Conservation (phyloP, 2,329 filamentous ascomycete species). For the Diaporthe nobilis region DNA sequence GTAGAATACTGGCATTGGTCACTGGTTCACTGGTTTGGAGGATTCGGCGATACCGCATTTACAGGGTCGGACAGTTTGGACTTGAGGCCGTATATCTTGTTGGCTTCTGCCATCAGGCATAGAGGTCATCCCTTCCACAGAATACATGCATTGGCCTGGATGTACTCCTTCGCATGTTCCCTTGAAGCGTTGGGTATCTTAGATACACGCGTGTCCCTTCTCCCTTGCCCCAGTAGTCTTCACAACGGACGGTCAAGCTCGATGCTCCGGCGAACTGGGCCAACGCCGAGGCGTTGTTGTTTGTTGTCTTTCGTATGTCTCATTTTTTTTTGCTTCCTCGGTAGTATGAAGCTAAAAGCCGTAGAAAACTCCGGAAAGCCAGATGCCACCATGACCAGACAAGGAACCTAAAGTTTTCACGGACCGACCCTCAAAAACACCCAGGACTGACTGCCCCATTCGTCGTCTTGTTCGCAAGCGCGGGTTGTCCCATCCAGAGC, state of each 20-base stretch:
- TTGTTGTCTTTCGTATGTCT: constrained; percentile 40
- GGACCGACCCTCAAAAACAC: constrained; percentile 44
- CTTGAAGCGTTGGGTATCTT: constrained; percentile 28
- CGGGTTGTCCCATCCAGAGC: constrained; percentile 24
- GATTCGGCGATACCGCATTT: constrained; percentile 38
- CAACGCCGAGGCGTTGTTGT: constrained; percentile 10
- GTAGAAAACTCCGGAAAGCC: constrained; percentile 60
- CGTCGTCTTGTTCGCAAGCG: constrained; percentile 44
- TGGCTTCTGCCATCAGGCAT: constrained; percentile 36
- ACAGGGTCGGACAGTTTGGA: constrained; percentile 36
- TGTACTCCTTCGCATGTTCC: constrained; percentile 2
- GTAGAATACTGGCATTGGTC: constrained; percentile 35
- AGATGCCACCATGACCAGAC: constrained; percentile 59
- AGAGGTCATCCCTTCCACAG: constrained; percentile 25
- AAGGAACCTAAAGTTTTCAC: constrained; percentile 44
- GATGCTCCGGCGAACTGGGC: constrained; percentile 5
- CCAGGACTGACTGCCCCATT: constrained; percentile 43
- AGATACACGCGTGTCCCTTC: constrained; percentile 29
- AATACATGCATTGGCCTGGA: constrained; percentile 30
- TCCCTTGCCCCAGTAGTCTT: constrained; percentile 11
- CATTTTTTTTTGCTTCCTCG: constrained; percentile 46
- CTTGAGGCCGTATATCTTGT: constrained; percentile 5
- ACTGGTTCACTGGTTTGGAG: constrained; percentile 39
- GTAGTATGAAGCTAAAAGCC: constrained; percentile 60
- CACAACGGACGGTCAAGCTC: constrained; percentile 12